Evolutionary conservation across 768 basidiomycete species (phyloP), one percentile per base, ranked within the genome.

Genomic region (Kwoniella shandongensis): DNA sequence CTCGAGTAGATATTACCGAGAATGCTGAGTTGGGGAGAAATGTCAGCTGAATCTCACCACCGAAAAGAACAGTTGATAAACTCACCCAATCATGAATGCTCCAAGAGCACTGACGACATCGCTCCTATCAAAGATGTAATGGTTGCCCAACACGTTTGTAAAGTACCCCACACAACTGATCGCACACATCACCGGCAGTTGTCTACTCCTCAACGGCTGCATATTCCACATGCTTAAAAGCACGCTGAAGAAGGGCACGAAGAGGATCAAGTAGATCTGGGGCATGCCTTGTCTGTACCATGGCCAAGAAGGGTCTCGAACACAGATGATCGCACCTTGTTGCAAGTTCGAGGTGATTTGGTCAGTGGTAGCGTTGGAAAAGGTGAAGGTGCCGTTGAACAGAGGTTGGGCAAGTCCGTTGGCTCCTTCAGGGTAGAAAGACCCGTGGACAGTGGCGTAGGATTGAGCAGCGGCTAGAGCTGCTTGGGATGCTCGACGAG

Each of bases 231-330:
- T 80, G 18, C 88, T 89, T 3, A 87, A 84, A 22, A 88, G 70
- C 32, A 83, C 74, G 36, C 88, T 67, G 52, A 73, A 70, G 20
- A 67, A 44, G 5, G 74, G 74, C 3, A 75, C 70, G 38, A 70
- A 57, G 18, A 62, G 35, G 44, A 73, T 59, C 25, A 72, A 48
- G 35, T 66, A 70, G 86, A 79, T 88, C 88, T 80, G 79, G 1
- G 91, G 91, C 77, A 89, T 88, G 1, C 85, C 83, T 65, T 86
- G 88, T n/a, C 87, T 82, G 72, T 82, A 89, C 89, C 89, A 91
- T 20, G 84, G 79, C 76, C 83, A 84, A 25, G 70, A 72, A 5
- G 80, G 67, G 8, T 85, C 84, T 10, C 91, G 85, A 63, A 84
- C 87, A 71, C 91, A 93, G 29, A 87, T 87, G 51, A 72, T 64